Conservation (phyloP, 2,329 filamentous ascomycete genomes). For the Sclerotinia spermophila region DNA sequence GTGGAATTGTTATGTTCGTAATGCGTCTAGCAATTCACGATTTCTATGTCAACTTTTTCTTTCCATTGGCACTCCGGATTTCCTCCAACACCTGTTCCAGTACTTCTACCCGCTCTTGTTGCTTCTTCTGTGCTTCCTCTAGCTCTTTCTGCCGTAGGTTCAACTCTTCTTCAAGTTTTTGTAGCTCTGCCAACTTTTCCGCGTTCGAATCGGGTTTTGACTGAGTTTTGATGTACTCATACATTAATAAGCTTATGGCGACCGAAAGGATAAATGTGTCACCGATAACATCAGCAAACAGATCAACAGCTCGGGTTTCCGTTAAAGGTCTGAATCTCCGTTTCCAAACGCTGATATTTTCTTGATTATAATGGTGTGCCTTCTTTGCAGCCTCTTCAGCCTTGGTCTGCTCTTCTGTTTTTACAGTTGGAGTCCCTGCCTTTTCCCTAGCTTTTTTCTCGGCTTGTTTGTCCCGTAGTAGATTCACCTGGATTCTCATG, state of each 20-base stretch:
- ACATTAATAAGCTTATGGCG: slow-evolving; percentile 54
- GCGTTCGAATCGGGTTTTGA: slow-evolving; percentile 57
- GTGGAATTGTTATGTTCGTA: not conserved
- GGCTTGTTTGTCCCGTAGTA: slow-evolving; percentile 55
- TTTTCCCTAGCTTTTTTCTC: slow-evolving; percentile 58
- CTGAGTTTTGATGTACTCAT: slow-evolving; percentile 58
- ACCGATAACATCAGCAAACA: slow-evolving; percentile 63
- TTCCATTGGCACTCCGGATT: slow-evolving; percentile 30
- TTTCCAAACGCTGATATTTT: slow-evolving; percentile 53
- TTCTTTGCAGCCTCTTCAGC: slow-evolving; percentile 50
- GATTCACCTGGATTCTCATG: slow-evolving; percentile 59
- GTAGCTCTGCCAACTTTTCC: slow-evolving; percentile 50
- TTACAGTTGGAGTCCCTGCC: slow-evolving; percentile 61
- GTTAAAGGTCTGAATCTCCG: slow-evolving; percentile 61
- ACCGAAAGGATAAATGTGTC: slow-evolving; percentile 61
- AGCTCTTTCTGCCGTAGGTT: slow-evolving; percentile 47
- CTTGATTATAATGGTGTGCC: slow-evolving; percentile 31
- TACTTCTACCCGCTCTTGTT: slow-evolving; percentile 33
- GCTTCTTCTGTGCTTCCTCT: slow-evolving; percentile 47
- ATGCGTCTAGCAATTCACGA: not conserved
- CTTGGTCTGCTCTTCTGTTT: slow-evolving; percentile 57
- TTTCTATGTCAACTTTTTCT: slow-evolving; percentile 29
- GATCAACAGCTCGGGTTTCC: slow-evolving; percentile 61
- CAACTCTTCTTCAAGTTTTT: slow-evolving; percentile 53
- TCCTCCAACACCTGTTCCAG: slow-evolving; percentile 36